Percentiles rank a stretch among this genome's conserved stretches.
Conservation (phyloP, 1,139 yeast species). For the Chernovozyma aurita region DNA sequence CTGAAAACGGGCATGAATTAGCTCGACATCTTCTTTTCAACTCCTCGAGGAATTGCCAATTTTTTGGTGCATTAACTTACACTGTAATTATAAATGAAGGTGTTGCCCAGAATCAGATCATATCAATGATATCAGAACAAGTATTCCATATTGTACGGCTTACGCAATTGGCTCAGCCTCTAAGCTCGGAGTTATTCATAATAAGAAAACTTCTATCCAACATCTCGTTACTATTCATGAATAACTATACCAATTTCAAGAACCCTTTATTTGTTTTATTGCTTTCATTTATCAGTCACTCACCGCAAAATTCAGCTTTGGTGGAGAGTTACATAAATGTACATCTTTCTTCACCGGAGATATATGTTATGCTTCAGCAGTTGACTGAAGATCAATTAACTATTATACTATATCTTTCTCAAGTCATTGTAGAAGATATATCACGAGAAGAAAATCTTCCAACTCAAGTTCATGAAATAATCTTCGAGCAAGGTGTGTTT, state of each 20-base stretch:
- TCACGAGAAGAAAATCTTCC: constrained; percentile 30
- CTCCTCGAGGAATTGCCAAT: constrained; percentile 48
- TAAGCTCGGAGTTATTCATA: constrained; percentile 18
- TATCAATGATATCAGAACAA: not conserved
- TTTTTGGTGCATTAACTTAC: constrained; percentile 70
- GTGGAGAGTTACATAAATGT: not conserved
- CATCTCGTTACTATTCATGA: constrained; percentile 46
- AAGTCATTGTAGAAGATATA: constrained; percentile 56
- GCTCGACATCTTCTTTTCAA: constrained; percentile 43
- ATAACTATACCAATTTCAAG: constrained; percentile 13
- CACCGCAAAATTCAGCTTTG: not conserved
- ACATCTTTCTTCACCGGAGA: not conserved
- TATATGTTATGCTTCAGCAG: not conserved
- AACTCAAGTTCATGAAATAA: constrained; percentile 23
- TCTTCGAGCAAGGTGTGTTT: constrained; percentile 23
- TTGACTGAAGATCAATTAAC: not conserved
- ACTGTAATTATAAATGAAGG: constrained; percentile 47
- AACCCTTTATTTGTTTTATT: constrained; percentile 2
- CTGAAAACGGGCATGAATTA: constrained; percentile 43
- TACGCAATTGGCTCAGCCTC: not conserved
- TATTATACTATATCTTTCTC: constrained; percentile 28
- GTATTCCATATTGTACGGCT: not conserved
- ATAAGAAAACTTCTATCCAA: constrained; percentile 44
- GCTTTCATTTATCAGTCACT: not conserved
- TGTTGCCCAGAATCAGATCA: not conserved